Base-by-base conservation (phyloP, 83 land plant species). In the Thuja plicata region DNA sequence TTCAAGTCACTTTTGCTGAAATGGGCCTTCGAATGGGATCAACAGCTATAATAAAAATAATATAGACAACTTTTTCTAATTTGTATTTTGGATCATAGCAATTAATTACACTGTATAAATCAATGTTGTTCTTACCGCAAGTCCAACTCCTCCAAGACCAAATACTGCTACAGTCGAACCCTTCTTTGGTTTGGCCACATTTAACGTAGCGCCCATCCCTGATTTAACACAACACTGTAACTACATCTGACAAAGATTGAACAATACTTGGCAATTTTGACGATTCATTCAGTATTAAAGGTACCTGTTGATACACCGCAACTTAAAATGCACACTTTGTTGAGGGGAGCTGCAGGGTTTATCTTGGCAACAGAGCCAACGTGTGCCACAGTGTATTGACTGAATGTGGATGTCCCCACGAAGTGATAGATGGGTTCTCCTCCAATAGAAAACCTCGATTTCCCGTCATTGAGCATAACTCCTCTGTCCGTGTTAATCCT, bases 261-360 rank as follows among this genome's bases (percentile, higher is more conserved):
- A 7, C 27, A 86, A 86, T 27, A 54, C n/a, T 37, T 16, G 17
- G 19, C 17, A 54, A 16, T 54, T 54, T 16, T 54, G 57, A 54
- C 4, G 57, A 11, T 11, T 50, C 34, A 17, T 5, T 62, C 0
- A 21, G 24, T 62, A 1, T 27, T 27, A n/a, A 40, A 16, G 55
- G 32, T 83, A 95, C 98, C 96, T 89, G 98, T 96, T 0, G 95
- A 94, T 27, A 95, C 86, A 27, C 98, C 98, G 86, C 98, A 96
- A 60, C 94, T 93, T 16, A 95, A 91, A 74, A 96, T 87, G 74
- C 98, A 96, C 40, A 94, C 95, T 89, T 92, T 95, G 89, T 93
- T 93, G 13, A 96, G 92, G 15, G 97, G 96, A 32, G 96, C 97
- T 12, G 1, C 62, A 1, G 95, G 96, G 89, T 96, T 91, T 84